Conservation (phyloP, 1,284 basidiomycete species). For the Salmacisia buchloeana region DNA sequence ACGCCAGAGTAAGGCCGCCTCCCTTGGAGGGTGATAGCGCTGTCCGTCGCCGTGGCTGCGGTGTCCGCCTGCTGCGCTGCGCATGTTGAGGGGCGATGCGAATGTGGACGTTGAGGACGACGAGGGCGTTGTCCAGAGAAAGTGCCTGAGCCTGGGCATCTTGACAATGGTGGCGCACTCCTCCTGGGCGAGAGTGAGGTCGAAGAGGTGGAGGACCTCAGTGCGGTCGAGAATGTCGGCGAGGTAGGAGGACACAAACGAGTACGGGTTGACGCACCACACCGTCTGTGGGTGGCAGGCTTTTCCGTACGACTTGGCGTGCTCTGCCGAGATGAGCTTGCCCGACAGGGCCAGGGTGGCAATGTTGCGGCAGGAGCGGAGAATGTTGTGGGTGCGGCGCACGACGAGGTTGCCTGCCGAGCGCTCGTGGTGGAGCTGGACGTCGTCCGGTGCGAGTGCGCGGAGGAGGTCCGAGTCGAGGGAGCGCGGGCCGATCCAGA, state of each 20-base stretch:
- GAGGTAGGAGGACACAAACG: conserved; percentile 40
- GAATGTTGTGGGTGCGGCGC: conserved; percentile 14
- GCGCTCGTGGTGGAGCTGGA: background rate
- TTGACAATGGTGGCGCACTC: conserved; percentile 40
- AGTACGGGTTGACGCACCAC: conserved; percentile 45
- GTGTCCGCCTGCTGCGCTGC: background rate
- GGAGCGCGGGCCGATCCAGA: conserved; percentile 41
- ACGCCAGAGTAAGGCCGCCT: background rate
- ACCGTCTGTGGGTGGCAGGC: conserved; percentile 41
- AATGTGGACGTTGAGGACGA: background rate
- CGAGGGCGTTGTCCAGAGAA: conserved; percentile 32
- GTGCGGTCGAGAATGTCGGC: conserved; percentile 44
- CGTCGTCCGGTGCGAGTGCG: conserved; percentile 31
- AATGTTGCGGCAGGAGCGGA: conserved; percentile 39
- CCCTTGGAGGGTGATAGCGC: background rate
- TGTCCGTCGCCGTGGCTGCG: background rate
- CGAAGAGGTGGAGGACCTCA: conserved; percentile 30
- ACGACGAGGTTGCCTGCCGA: background rate
- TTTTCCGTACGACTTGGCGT: conserved; percentile 40
- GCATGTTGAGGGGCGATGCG: background rate
- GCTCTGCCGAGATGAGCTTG: conserved; percentile 31
- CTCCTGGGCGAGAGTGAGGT: conserved; percentile 41
- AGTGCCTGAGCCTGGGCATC: conserved; percentile 32
- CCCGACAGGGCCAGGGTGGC: conserved; percentile 41
- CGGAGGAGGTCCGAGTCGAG: conserved; percentile 38